phyloP scores from a whole-genome alignment of 106 monocot species.

The Phalaenopsis aphrodite region DNA sequence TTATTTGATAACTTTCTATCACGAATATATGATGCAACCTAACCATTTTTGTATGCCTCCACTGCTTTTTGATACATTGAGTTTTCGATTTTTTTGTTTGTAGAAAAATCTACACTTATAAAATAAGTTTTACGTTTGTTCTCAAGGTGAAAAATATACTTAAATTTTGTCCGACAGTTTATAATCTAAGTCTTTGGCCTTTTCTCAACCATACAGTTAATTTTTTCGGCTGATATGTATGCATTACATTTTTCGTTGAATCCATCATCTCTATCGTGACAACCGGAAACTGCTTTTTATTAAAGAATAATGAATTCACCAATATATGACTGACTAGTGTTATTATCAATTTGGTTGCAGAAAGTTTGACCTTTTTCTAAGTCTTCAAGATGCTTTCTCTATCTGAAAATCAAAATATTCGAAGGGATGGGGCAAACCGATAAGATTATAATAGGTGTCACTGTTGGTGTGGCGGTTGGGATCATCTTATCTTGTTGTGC shows the following conservation, averaged over 20 bases:
- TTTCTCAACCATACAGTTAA: background rate
- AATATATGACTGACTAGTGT: slow-evolving; percentile 7
- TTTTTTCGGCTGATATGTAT: background rate
- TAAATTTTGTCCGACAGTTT: background rate
- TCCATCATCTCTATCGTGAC: background rate
- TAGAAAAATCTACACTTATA: background rate
- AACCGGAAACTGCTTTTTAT: background rate
- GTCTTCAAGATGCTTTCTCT: slow-evolving; percentile 26
- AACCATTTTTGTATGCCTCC: background rate
- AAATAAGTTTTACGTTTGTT: background rate
- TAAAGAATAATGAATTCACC: background rate
- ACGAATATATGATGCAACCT: background rate
- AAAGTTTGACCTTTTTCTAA: slow-evolving; percentile 21
- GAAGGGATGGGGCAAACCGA: slow-evolving; percentile 31
- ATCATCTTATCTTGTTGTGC: slow-evolving; percentile 44
- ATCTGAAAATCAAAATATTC: slow-evolving; percentile 22
- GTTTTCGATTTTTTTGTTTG: background rate
- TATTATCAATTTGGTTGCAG: slow-evolving; percentile 19
- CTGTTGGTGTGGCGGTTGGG: slow-evolving; percentile 53
- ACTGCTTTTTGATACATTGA: slow-evolving; percentile 1
- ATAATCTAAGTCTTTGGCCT: background rate
- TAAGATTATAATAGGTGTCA: slow-evolving; percentile 49
- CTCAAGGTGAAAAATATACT: background rate
- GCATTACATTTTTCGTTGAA: background rate
- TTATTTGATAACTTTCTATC: background rate